Evolutionary conservation across 2,329 filamentous ascomycete genomes (phyloP).

Genomic region (Diplodia corticola): DNA sequence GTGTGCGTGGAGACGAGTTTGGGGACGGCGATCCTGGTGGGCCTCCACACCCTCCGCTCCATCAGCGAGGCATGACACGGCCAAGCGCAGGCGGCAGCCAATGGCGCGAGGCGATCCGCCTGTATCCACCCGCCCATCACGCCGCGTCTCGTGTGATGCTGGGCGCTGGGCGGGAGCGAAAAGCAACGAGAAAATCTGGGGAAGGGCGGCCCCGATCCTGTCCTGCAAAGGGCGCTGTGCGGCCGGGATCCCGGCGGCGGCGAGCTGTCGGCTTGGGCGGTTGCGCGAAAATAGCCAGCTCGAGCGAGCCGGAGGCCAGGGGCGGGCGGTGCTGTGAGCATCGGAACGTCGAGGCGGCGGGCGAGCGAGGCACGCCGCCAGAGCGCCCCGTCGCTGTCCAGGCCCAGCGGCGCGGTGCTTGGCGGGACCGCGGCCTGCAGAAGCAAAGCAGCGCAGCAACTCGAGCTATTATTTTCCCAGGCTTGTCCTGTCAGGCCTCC

Average conservation of each 20-base stretch:
- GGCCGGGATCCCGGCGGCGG: background rate
- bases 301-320: background rate
- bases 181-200: conserved; percentile 21
- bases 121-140: conserved; percentile 18
- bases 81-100: conserved; percentile 16
- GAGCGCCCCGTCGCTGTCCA: background rate
- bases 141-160: conserved; percentile 19
- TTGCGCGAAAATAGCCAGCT: conserved; percentile 11
- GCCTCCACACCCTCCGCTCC: conserved; percentile 9
- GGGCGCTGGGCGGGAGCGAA: conserved; percentile 17
- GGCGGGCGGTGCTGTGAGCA: background rate
- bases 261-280: conserved; percentile 5
- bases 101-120: background rate
- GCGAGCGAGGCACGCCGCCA: background rate
- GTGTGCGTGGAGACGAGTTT: conserved; percentile 15
- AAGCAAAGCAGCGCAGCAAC: background rate
- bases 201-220: conserved; percentile 12
- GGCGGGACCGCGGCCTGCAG: background rate
- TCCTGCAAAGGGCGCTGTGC: conserved; percentile 11
- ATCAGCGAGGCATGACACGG: conserved; percentile 10
- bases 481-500: background rate
- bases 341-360: background rate
- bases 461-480: background rate
- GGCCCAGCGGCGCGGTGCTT: conserved; percentile 4
- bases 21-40: conserved; percentile 19